Percentiles rank a stretch among this genome's conserved stretches.
Evolutionary conservation across 2,329 filamentous ascomycete species (phyloP).

Genomic region (Diaporthe humulicola): DNA sequence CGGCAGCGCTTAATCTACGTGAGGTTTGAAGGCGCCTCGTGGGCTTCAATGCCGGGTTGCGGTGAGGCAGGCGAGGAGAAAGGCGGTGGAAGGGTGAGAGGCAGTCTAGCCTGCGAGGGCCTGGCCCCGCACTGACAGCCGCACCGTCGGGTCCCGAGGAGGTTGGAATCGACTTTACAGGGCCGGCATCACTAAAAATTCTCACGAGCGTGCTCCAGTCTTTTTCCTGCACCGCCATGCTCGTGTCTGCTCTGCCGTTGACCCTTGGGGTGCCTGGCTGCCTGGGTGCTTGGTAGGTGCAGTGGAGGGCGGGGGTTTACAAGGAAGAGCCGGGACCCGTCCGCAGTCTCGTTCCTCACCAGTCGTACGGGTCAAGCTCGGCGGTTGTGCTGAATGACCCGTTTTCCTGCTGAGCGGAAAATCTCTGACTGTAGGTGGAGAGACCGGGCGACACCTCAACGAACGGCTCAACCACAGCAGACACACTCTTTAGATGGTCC

Average conservation of each 20-base stretch:
- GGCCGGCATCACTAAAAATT: constrained; percentile 23
- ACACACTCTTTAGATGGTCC: not conserved
- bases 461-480: constrained; percentile 2
- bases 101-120: not conserved
- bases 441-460: not conserved
- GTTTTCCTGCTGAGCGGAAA: constrained; percentile 20
- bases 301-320: not conserved
- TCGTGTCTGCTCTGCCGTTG: constrained; percentile 1
- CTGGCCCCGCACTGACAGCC: constrained; percentile 29
- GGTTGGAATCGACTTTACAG: constrained; percentile 7
- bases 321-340: constrained; percentile 8
- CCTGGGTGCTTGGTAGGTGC: not conserved
- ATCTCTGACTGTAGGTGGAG: constrained; percentile 11
- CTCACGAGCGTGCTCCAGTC: constrained; percentile 7
- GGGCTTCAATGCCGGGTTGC: constrained; percentile 14
- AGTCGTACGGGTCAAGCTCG: constrained; percentile 20
- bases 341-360: not conserved
- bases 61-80: constrained; percentile 32
- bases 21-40: not conserved
- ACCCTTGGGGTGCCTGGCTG: not conserved
- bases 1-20: not conserved
- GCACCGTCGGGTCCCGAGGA: constrained; percentile 21
- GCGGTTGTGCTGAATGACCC: not conserved
- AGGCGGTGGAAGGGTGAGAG: constrained; percentile 6
- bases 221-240: constrained; percentile 31